Evolutionary conservation across 2,329 filamentous ascomycete genomes (phyloP), one percentile per base, ranked within the genome.

Genomic region (Zasmidium cellare): DNA sequence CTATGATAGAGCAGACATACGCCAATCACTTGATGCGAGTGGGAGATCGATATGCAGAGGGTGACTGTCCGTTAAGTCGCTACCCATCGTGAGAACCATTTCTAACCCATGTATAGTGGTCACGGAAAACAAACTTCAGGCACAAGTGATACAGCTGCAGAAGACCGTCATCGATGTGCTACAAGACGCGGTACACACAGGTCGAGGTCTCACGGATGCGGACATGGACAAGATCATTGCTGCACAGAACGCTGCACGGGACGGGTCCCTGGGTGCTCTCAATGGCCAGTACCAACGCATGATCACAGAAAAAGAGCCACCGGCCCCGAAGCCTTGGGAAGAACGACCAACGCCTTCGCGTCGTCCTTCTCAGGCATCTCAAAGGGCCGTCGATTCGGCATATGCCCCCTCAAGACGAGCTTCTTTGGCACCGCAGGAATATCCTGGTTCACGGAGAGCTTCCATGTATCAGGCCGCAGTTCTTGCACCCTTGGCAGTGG

Each of bases 121-220:
- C 22, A 75, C 75, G 2, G 73, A 77, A 56, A 78, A 77, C 59
- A 70, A 72, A 52, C 71, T 78, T 24, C 76, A 77, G 62, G 72
- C 72, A 11, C 75, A 77, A 54, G 73, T 77, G 60, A 77, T 78
- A 48, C 63, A 69, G 11, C 71, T 78, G 18, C 76, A 78, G 56
- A 74, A 77, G 45, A 76, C 75, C 11, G 76, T 78, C 55, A 77
- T 78, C 59, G 68, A 67, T 31, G 72, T 78, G 48, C 70, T 78
- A 16, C 75, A 77, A 67, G 75, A 76, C 50, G 76, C 76, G n/a
- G 66, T 77, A 22, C 69, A 71, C 57, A 75, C 72, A 59, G 74
- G 74, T 44, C 74, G 75, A 16, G 69, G 71, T 25, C 68, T 77
- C 16, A 71, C 71, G 12, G 72, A 71, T 51, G 65, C 69, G 53